Evolutionary conservation across 2,329 filamentous ascomycete genomes (phyloP), one percentile per base, ranked within the genome.

Genomic region (Fusarium anthophilum): DNA sequence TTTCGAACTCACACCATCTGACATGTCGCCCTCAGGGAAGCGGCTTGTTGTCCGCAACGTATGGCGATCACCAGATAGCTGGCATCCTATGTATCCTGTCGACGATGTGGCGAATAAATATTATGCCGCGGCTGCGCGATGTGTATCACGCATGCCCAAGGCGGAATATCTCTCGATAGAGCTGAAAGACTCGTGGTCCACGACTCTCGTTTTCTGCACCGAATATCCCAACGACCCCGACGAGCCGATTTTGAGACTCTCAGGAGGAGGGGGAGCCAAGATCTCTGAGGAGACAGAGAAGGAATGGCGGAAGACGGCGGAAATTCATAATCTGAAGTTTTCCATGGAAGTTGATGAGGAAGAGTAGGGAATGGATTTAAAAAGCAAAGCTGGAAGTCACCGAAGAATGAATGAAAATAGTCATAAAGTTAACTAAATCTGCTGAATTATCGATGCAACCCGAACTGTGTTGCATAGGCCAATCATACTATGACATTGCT

Each of bases 111-210:
- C 56, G 22, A 57, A 57, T 10, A 57, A 41, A 3, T 69, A 43
- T 20, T 35, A 18, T 14, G 14, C 9, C 12, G 24, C 65, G 1
- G 50, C 22, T 17, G 57, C 65, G 3, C 60, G 60, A 30, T 69
- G 66, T 14, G n/a, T 37, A 32, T 39, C 50, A 6, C 20, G 32
- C 3, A 69, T 69, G 57, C 66, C 44, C 12, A 63, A 47, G 11
- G 50, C 24, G 7, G 17, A 63, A 22, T 24, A 26, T 2, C 35
- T 41, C 26, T 63, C 44, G 1, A 5, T 69, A 15, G 22, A 38
- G 8, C 32, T 69, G 8, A 24, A 22, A 26, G 66, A 69, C 37
- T n/a, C 38, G 1, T 67, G 56, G 66, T 6, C 2, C 6, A 51
- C 43, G 3, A n/a, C 6, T 24, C 22, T 69, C 5, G 6, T 10